These are phyloP conservation scores for Barnettozyma vustinii DNA, from an alignment of 805 yeast genomes.

Conservation along the genomic window DNA sequence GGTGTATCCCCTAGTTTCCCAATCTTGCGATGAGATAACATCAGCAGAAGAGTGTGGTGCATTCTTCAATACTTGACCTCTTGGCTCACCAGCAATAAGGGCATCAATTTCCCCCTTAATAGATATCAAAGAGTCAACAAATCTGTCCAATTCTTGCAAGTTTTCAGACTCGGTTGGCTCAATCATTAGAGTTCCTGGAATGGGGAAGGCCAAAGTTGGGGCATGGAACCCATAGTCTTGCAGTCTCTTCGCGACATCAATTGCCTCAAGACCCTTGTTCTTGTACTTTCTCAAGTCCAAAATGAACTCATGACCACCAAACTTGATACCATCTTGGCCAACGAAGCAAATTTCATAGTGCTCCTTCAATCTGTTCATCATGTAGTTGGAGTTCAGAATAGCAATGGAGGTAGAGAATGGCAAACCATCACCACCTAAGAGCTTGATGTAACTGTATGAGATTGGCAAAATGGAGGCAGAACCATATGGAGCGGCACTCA, in stretches of 20 bases:
- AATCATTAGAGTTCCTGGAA: constrained; percentile 94
- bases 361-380: constrained; percentile 71
- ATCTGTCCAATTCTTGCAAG: constrained; percentile 81
- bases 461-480: constrained; percentile 92
- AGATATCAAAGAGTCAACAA: constrained; percentile 78
- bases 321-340: constrained; percentile 52
- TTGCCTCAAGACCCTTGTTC: constrained; percentile 78
- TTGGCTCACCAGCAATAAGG: constrained; percentile 57
- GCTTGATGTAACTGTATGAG: constrained; percentile 89
- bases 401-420: constrained; percentile 88
- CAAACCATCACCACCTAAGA: constrained; percentile 83
- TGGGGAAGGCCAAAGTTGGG: constrained; percentile 98
- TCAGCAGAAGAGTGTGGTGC: constrained; percentile 92
- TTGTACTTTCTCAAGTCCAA: constrained; percentile 86
- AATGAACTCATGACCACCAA: constrained; percentile 96
- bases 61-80: constrained; percentile 71
- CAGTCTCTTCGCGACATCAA: constrained; percentile 92
- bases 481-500: constrained; percentile 92
- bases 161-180: constrained; percentile 98
- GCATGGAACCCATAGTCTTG: constrained; percentile 99
- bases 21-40: constrained; percentile 58
- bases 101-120: constrained; percentile 80
- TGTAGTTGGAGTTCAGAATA: constrained; percentile 91
- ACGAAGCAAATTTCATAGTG: constrained; percentile 76
- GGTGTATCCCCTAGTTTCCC: constrained; percentile 84